A percentile compares a stretch with the other conserved stretches of the same genome.
Conservation (phyloP, 768 basidiomycete genomes). For the Mycena venus region DNA sequence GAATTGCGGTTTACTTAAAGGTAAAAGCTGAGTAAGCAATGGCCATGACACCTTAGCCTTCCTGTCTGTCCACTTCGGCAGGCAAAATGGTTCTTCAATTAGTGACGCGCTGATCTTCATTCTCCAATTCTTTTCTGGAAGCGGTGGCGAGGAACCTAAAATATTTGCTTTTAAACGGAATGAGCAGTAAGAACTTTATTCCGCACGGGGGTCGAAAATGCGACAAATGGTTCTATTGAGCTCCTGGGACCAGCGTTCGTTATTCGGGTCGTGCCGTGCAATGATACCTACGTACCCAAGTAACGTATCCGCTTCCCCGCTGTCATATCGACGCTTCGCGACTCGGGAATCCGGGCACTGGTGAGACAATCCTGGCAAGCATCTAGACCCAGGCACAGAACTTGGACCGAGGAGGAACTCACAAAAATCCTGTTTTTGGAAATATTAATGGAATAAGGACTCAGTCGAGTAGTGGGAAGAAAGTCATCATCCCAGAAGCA, state of each 20-base stretch:
- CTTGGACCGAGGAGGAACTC: too few species aligned
- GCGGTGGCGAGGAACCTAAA: background rate
- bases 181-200: background rate
- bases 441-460: background rate
- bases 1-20: background rate
- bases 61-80: background rate
- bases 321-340: background rate
- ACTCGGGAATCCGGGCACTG: background rate
- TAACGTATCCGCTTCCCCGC: background rate
- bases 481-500: background rate
- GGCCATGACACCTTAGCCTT: background rate
- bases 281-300: background rate
- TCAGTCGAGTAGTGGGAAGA: background rate
- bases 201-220: background rate
- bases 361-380: background rate
- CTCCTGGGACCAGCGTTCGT: conserved; percentile 2
- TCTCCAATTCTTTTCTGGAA: background rate
- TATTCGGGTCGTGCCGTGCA: background rate
- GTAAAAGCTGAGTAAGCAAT: background rate
- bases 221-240: background rate
- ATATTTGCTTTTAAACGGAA: background rate
- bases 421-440: too few species aligned
- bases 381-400: background rate
- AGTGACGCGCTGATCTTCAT: background rate
- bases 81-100: background rate